Evolutionary conservation across 495 filamentous ascomycete species (phyloP), one percentile per base, ranked within the genome.

Genomic region (Aspergillus asperescens): DNA sequence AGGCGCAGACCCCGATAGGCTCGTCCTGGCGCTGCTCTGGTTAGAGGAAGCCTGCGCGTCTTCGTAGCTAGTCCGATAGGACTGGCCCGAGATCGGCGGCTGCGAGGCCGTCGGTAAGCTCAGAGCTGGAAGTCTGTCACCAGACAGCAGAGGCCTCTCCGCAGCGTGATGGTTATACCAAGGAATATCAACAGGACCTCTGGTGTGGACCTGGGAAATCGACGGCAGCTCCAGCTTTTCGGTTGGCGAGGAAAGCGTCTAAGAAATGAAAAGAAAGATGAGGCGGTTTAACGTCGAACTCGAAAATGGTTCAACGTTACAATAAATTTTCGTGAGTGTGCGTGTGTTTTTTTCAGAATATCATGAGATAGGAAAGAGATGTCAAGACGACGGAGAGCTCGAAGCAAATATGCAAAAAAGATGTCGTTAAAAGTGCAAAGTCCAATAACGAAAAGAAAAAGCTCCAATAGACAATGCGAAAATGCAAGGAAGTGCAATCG

Each of bases 181-280:
- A 69, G 83, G 73, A 50, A 81, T 79, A 74, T 95, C 88, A 70
- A 80, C 79, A 75, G 83, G 80, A 78, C 86, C 89, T 85, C 90
- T 87, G 82, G 85, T 83, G 71, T 89, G 87, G 80, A 89, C 82
- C 79, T 90, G 87, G 67, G 89, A 86, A 63, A 92, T 86, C 78
- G 89, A 87, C 71, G 91, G 89, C 75, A 93, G 86, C 90, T 95
- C 91, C 91, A 96, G 91, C 80, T 95, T 96, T 87, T 81, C 90
- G 90, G 85, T 89, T 75, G 81, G 80, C 66, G 65, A 54, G 58
- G 65, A 67, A 67, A 53, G 61, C 67, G 62, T 72, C 66, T 64
- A 62, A 70, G 59, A 61, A 63, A 57, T 53, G 52, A 59, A 29
- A 44, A 50, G 40, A 52, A 45, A 23, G 39, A 15, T 23, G 31